phyloP scores from a whole-genome alignment of 73 alveolate genomes.

The Breviolum minutum region DNA sequence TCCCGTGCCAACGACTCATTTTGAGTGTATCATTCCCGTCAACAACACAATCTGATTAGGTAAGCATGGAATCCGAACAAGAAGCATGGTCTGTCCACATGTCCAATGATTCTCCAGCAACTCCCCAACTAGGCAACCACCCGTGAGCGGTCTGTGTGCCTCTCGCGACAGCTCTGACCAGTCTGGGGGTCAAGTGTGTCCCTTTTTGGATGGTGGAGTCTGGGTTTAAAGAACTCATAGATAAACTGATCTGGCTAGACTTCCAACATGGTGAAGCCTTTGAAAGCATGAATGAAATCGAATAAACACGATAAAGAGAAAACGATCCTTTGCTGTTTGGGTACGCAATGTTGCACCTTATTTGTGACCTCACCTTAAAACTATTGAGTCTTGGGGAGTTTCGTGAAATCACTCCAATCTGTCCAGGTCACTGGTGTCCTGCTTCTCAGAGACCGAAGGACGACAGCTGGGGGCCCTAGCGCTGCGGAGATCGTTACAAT shows the following conservation, averaged over 20 bases:
- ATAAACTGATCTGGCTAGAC: not conserved
- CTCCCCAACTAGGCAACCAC: not conserved
- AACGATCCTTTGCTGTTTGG: not conserved
- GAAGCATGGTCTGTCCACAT: too few species aligned
- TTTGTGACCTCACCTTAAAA: not conserved
- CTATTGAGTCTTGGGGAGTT: too few species aligned
- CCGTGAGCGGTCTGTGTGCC: not conserved
- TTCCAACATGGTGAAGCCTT: not conserved
- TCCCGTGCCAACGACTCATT: not conserved
- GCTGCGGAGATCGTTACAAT: too few species aligned
- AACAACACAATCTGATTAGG: too few species aligned
- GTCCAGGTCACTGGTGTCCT: too few species aligned
- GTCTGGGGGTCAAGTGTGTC: not conserved
- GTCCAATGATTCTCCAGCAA: not conserved
- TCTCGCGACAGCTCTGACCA: not conserved
- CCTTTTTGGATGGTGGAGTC: too few species aligned
- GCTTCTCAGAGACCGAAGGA: too few species aligned
- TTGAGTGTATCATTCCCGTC: too few species aligned
- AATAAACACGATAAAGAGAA: not conserved
- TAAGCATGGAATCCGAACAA: too few species aligned
- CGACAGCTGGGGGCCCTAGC: too few species aligned
- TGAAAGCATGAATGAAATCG: not conserved
- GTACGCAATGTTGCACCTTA: not conserved
- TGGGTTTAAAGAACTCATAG: too few species aligned
- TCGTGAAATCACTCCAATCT: too few species aligned